phyloP scores from a whole-genome alignment of 2,329 filamentous ascomycete species.

The Malbranchea zuffiana region DNA sequence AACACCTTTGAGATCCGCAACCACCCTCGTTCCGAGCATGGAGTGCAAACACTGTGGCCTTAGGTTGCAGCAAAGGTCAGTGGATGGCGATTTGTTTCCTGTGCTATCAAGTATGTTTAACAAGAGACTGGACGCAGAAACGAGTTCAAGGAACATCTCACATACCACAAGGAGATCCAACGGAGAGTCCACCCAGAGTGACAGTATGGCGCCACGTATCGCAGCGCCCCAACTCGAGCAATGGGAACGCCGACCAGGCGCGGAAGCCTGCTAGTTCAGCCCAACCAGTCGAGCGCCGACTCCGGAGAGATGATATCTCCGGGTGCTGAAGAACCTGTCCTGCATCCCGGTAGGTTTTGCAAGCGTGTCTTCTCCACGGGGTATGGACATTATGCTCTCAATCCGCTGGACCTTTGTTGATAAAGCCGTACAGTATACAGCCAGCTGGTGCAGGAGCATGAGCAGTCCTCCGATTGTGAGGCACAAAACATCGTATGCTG shows the following conservation, averaged over 20 bases:
- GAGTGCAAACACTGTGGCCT: neutral
- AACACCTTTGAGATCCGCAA: neutral
- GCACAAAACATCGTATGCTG: neutral
- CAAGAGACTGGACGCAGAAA: neutral
- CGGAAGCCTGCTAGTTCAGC: neutral
- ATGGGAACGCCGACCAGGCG: neutral
- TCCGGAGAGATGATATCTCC: neutral
- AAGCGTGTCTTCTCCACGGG: neutral
- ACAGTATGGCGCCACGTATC: neutral
- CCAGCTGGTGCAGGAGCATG: neutral
- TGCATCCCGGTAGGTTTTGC: no score
- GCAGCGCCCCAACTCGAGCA: neutral
- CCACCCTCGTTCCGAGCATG: neutral
- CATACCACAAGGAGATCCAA: neutral
- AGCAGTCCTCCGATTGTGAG: neutral
- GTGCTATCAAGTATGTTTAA: neutral
- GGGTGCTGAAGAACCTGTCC: neutral
- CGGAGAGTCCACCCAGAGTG: neutral
- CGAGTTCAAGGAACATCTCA: neutral
- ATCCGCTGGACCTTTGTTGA: neutral
- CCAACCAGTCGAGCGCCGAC: neutral
- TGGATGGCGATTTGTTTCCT: neutral
- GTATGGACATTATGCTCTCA: neutral
- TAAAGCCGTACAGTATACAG: neutral
- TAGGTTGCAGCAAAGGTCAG: neutral